phyloP scores from a whole-genome alignment of 805 yeast genomes.

The Barnettozyma populi region DNA sequence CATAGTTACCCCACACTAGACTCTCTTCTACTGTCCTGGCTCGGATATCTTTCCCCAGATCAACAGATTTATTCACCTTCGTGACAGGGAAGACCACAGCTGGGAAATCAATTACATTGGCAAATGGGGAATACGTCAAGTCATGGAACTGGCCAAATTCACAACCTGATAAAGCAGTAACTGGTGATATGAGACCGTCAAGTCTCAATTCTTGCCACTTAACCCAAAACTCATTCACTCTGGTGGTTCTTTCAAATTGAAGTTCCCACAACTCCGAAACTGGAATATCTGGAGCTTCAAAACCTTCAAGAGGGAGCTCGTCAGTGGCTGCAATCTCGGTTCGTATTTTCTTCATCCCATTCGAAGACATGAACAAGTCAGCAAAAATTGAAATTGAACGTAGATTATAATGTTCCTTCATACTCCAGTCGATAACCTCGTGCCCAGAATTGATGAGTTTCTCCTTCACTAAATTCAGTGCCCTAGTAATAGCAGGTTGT shows the following conservation, averaged over 20 bases:
- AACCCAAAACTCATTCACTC: slow-evolving; percentile 32
- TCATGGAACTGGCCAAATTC: slow-evolving; percentile 31
- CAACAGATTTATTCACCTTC: slow-evolving; percentile 34
- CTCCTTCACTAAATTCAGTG: slow-evolving; percentile 28
- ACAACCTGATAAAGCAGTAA: slow-evolving; percentile 39
- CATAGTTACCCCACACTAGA: slow-evolving; percentile 7
- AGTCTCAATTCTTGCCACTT: slow-evolving; percentile 35
- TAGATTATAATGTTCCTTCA: slow-evolving; percentile 18
- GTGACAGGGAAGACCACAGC: slow-evolving; percentile 51
- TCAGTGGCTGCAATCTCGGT: slow-evolving; percentile 24
- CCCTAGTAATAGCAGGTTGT: slow-evolving; percentile 53
- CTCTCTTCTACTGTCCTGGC: slow-evolving; percentile 5
- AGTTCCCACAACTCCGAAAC: slow-evolving; percentile 37
- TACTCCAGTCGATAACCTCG: slow-evolving; percentile 38
- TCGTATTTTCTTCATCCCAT: slow-evolving; percentile 5
- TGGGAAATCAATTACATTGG: slow-evolving; percentile 51
- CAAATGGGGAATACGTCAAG: slow-evolving; percentile 47
- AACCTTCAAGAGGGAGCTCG: slow-evolving; percentile 31
- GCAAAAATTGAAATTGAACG: slow-evolving; percentile 15
- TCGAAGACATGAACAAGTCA: slow-evolving; percentile 27
- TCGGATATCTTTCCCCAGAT: neutral
- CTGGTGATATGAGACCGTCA: slow-evolving; percentile 48
- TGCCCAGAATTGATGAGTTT: slow-evolving; percentile 32
- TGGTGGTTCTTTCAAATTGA: slow-evolving; percentile 32
- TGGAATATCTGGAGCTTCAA: slow-evolving; percentile 32